Evolutionary conservation across 441 rosid genomes (phyloP).

Genomic region (Flueggea neowawraea): DNA sequence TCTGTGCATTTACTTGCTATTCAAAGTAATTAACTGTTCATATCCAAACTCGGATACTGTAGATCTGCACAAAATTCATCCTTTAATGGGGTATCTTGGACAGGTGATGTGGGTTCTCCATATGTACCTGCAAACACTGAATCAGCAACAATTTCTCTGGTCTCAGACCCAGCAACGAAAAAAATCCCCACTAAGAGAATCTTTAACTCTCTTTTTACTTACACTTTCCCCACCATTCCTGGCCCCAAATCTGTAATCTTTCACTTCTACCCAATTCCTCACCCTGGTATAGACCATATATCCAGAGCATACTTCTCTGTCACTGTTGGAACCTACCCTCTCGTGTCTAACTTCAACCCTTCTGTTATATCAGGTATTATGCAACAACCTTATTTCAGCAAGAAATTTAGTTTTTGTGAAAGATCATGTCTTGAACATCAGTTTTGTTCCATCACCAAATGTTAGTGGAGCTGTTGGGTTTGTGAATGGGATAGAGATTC

Average conservation of each 20-base stretch:
- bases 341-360: constrained; percentile 16
- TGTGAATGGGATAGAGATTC: constrained; percentile 23
- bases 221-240: too few species aligned
- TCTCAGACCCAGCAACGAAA: too few species aligned
- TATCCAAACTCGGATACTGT: too few species aligned
- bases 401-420: constrained; percentile 13
- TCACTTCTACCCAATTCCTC: constrained; percentile 20
- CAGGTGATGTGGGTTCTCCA: too few species aligned
- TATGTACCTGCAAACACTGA: too few species aligned
- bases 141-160: too few species aligned
- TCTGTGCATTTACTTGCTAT: too few species aligned
- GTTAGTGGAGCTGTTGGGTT: constrained; percentile 20
- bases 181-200: neutral
- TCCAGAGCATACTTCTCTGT: constrained; percentile 18
- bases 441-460: constrained; percentile 15
- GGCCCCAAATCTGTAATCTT: constrained; percentile 24
- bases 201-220: too few species aligned
- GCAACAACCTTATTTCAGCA: constrained; percentile 2
- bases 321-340: constrained; percentile 14
- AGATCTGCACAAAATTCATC: too few species aligned
- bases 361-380: neutral
- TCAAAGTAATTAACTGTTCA: too few species aligned
- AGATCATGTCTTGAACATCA: constrained; percentile 14
- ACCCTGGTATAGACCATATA: neutral
- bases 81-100: too few species aligned